Conservation (phyloP, 163 green algal species). For the Chlamydomonas reinhardtii region DNA sequence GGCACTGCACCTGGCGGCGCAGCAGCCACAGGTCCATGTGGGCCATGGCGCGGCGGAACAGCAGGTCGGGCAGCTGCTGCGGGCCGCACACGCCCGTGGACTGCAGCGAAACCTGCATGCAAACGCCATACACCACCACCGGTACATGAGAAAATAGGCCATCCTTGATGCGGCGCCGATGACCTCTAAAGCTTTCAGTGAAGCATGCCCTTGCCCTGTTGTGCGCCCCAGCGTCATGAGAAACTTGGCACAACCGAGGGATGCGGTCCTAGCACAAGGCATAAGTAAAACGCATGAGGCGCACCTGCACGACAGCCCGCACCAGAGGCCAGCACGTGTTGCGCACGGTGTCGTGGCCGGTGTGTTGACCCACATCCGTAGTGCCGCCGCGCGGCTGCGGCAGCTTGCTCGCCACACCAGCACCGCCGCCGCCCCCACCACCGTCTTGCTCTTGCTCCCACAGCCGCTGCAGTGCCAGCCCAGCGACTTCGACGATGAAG, state of each 20-base stretch:
- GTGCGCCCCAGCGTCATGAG: too few relatives aligned
- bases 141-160: neutral
- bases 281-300: neutral
- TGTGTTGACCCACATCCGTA: constrained; percentile 57
- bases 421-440: neutral
- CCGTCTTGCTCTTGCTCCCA: neutral
- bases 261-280: too few relatives aligned
- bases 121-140: neutral
- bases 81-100: neutral
- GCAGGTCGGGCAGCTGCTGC: neutral
- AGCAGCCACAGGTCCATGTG: neutral
- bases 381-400: constrained; percentile 44
- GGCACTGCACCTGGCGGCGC: neutral
- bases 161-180: too few relatives aligned
- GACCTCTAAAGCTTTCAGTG: neutral
- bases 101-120: constrained; percentile 36
- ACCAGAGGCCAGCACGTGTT: constrained; percentile 61
- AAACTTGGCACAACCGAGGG: too few relatives aligned
- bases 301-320: constrained; percentile 55
- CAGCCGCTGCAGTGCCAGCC: neutral
- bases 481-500: constrained; percentile 25
- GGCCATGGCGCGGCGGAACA: neutral
- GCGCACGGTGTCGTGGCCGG: constrained; percentile 18
- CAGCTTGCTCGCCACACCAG: too few relatives aligned
- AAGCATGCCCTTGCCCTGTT: too few relatives aligned